Base-by-base conservation (phyloP, 345 rosid species). In the Hirschfeldia incana region DNA sequence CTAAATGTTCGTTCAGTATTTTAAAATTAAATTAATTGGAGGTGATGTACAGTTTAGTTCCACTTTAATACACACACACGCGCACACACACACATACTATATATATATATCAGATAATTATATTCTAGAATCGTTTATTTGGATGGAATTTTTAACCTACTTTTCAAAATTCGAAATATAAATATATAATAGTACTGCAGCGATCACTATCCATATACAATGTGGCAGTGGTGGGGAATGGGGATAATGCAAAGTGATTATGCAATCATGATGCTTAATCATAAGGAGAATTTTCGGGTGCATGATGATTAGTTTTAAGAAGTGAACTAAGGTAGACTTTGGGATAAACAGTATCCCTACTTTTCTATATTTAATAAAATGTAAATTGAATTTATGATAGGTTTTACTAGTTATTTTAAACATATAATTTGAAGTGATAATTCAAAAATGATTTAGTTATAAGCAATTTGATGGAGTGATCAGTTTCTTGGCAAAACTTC, bases 251-350 rank as follows among this genome's bases (percentile, higher is more conserved):
- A 73, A 66, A 78, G 73, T 72, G 73, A 78, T 44, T 44, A 34
- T 78, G 69, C 72, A 33, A 78, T 73, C 9, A 73, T 78, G 64
- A 73, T 72, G 67, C 44, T 32, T 72, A 67, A 72, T 67, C 57
- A 73, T 59, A 26, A 21, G 32, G 32, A 29, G 13, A 39, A 10
- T 17, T 55, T 71, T 78, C 21, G 26, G 67, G 76, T 71, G 61
- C 12, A 42, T 42, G 72, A 12, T 44, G 49, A 11, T 51, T 77
- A 29, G 3, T 70, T 62, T 69, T 44, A 60, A 30, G 51, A 61
- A 61, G 11, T 11, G 70, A 51, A 17, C 27, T 11, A 46, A 59
- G 44, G 67, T 58, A 8, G 30, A 68, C 8, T 44, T 59, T 11
- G 59, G 2, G 42, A 32, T 62, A 76, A 42, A 13, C 27, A 68